Evolutionary conservation across 345 rosid genomes (phyloP), one percentile per base, ranked within the genome.

Genomic region (Chamaenerion angustifolium): DNA sequence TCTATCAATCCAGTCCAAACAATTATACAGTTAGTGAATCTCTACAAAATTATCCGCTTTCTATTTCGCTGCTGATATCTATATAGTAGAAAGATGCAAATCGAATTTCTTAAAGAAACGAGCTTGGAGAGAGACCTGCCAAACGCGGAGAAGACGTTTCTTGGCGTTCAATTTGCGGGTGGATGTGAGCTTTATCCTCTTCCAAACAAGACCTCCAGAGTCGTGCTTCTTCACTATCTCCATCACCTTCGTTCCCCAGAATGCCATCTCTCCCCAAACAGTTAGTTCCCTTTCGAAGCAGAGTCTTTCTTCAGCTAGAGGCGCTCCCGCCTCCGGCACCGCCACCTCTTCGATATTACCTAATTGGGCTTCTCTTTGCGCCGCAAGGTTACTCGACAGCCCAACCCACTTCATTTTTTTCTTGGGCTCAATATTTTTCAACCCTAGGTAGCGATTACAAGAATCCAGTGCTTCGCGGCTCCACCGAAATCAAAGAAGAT

Each of bases 91-190:
- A n/a, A n/a, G n/a, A n/a, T 46, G 47, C 10, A 37, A 42, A 40
- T 0, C 3, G 23, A 12, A 21, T 2, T 21, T 21, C 4, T 21
- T 21, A 21, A 21, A 21, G 25, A 23, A 10, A 16, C 52, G 40
- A 42, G 27, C 46, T n/a, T 23, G n/a, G 12, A 49, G 12, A 11
- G 12, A 21, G 42, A 83, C 97, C 95, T 85, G 95, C 97, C 97
- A 89, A 59, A 89, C 88, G 48, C 94, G 83, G 55, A 61, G 88
- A 75, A 89, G 95, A 25, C 94, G 88, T 59, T 83, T 86, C 84
- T 89, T 83, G 67, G 95, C 95, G 67, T 89, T 89, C 73, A 94
- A 85, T 67, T 83, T 85, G 66, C 94, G 95, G 31, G 97, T 85
- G 40, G 90, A 11, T 16, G 97, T 85, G 50, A 89, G 95, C 64